Percentiles rank a stretch among this genome's conserved stretches.
Evolutionary conservation across 495 filamentous ascomycete species (phyloP).

Genomic region (Lasiosphaeria miniovina): DNA sequence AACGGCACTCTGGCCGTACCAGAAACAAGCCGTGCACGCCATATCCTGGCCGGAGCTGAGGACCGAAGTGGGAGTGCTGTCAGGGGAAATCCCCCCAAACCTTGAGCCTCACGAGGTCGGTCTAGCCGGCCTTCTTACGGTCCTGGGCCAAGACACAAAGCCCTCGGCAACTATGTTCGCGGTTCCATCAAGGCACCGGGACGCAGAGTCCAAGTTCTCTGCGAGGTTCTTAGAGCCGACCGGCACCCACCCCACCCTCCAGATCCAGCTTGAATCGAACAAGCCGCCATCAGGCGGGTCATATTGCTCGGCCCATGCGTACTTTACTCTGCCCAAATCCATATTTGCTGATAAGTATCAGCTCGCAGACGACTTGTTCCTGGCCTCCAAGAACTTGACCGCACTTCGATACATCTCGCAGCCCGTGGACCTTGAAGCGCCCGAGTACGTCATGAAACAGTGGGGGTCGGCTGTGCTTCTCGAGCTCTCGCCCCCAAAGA

Average conservation of each 20-base stretch:
- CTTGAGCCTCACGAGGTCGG: slow-evolving; percentile 68
- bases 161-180: slow-evolving; percentile 73
- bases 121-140: slow-evolving; percentile 74
- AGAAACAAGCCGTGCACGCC: slow-evolving; percentile 37
- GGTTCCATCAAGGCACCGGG: slow-evolving; percentile 81
- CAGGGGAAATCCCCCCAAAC: slow-evolving; percentile 55
- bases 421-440: slow-evolving; percentile 90
- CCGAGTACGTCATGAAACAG: slow-evolving; percentile 67
- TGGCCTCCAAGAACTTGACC: slow-evolving; percentile 68
- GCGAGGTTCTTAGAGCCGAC: slow-evolving; percentile 63
- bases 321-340: slow-evolving; percentile 78
- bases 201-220: slow-evolving; percentile 48
- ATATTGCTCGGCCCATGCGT: slow-evolving; percentile 71
- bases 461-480: slow-evolving; percentile 84
- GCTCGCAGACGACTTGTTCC: slow-evolving; percentile 37
- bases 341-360: slow-evolving; percentile 85
- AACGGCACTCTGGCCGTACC: slow-evolving; percentile 57
- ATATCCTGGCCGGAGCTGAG: slow-evolving; percentile 32
- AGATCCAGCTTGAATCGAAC: slow-evolving; percentile 48
- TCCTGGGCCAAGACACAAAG: slow-evolving; percentile 70
- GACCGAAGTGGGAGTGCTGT: slow-evolving; percentile 82
- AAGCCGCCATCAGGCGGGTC: slow-evolving; percentile 37
- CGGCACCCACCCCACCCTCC: slow-evolving; percentile 85
- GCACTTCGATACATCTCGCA: slow-evolving; percentile 65
- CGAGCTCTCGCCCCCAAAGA: slow-evolving; percentile 60